phyloP scores from a whole-genome alignment of 441 rosid genomes.

The Adansonia gregorii region DNA sequence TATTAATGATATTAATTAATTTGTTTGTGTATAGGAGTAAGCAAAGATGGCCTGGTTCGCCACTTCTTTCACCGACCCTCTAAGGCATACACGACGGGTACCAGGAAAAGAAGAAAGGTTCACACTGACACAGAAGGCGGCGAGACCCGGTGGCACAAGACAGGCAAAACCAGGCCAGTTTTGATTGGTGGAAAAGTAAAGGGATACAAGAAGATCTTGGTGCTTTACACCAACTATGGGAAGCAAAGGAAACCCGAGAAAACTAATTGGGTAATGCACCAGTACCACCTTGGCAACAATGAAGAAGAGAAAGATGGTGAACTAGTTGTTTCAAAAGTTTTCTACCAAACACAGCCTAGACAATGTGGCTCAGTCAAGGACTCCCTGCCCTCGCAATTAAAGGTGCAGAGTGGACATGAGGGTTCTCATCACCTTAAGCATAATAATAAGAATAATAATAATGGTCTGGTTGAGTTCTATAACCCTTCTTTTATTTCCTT shows the following conservation, averaged over 20 bases:
- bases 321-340: slow-evolving; percentile 63
- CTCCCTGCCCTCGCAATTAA: slow-evolving; percentile 35
- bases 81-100: slow-evolving; percentile 69
- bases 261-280: slow-evolving; percentile 76
- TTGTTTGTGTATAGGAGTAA: slow-evolving; percentile 42
- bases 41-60: slow-evolving; percentile 61
- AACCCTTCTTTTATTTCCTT: slow-evolving; percentile 51
- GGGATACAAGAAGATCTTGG: slow-evolving; percentile 71
- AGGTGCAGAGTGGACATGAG: slow-evolving; percentile 22
- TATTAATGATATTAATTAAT: not conserved
- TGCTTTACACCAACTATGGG: slow-evolving; percentile 71
- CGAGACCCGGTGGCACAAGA: slow-evolving; percentile 74
- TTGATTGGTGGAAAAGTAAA: slow-evolving; percentile 42
- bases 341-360: slow-evolving; percentile 71
- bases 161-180: slow-evolving; percentile 66
- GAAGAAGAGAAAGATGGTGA: slow-evolving; percentile 75
- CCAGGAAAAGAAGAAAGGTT: slow-evolving; percentile 63
- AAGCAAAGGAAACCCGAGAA: slow-evolving; percentile 65
- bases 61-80: slow-evolving; percentile 75
- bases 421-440: slow-evolving; percentile 27
- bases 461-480: slow-evolving; percentile 44
- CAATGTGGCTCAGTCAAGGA: slow-evolving; percentile 54
- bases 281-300: slow-evolving; percentile 58
- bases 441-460: slow-evolving; percentile 25
- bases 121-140: slow-evolving; percentile 52